phyloP scores from a whole-genome alignment of 2,329 filamentous ascomycete genomes.

The Neocatenulostroma microsporum region DNA sequence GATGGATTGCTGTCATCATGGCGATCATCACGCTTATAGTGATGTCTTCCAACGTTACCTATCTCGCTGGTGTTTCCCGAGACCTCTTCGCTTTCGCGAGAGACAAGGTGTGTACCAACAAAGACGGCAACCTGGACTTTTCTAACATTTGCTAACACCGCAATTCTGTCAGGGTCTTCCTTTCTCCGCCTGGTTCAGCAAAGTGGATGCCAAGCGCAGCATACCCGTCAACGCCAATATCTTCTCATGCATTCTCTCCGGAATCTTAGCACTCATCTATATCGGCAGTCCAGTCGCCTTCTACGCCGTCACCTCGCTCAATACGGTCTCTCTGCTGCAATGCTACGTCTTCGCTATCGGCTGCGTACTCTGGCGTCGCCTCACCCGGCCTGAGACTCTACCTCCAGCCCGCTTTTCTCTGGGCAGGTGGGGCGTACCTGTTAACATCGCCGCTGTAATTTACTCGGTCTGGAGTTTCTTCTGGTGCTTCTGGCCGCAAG shows the following conservation, averaged over 20 bases:
- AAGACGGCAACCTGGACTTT: neutral
- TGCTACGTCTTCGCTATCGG: slow-evolving; percentile 19
- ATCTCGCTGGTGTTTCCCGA: slow-evolving; percentile 14
- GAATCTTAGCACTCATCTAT: slow-evolving; percentile 29
- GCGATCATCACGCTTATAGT: slow-evolving; percentile 10
- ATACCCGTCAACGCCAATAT: slow-evolving; percentile 15
- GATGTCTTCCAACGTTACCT: slow-evolving; percentile 11
- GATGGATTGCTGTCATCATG: slow-evolving; percentile 13
- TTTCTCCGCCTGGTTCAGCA: slow-evolving; percentile 28
- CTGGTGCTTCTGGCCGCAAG: slow-evolving; percentile 11
- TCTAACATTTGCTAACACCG: neutral
- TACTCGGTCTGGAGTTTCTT: slow-evolving; percentile 16
- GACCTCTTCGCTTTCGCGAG: slow-evolving; percentile 29
- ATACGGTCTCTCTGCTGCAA: slow-evolving; percentile 11
- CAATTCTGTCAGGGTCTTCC: no score
- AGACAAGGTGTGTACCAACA: no score
- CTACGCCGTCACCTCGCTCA: slow-evolving; percentile 35
- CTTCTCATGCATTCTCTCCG: slow-evolving; percentile 47
- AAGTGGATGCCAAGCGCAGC: slow-evolving; percentile 10
- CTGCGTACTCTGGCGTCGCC: slow-evolving; percentile 19
- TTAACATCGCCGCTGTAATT: slow-evolving; percentile 15
- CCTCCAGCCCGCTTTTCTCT: slow-evolving; percentile 14
- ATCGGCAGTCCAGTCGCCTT: slow-evolving; percentile 34
- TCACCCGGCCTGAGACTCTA: slow-evolving; percentile 15
- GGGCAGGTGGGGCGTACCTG: slow-evolving; percentile 13